Evolutionary conservation across 2,329 filamentous ascomycete genomes (phyloP).

Genomic region (Epichloe elymi): DNA sequence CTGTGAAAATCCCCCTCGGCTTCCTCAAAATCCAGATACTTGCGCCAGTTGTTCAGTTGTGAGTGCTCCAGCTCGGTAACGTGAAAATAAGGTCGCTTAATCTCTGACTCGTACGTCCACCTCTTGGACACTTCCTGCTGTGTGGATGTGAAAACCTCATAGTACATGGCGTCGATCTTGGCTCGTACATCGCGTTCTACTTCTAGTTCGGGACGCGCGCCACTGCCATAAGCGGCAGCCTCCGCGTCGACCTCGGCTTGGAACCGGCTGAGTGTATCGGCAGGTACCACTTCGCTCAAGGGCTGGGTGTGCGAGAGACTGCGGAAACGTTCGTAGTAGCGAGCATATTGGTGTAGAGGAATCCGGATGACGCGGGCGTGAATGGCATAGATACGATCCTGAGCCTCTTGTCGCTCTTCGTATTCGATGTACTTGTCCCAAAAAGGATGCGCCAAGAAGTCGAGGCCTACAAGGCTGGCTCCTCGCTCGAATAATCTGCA

Average conservation of each 20-base stretch:
- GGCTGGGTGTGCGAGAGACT: slow-evolving; percentile 61
- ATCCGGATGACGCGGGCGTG: slow-evolving; percentile 73
- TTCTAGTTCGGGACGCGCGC: slow-evolving; percentile 57
- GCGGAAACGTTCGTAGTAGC: slow-evolving; percentile 87
- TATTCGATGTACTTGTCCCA: slow-evolving; percentile 99
- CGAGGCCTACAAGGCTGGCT: slow-evolving; percentile 70
- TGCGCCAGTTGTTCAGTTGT: slow-evolving; percentile 83
- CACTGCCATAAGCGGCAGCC: slow-evolving; percentile 34
- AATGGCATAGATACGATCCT: slow-evolving; percentile 75
- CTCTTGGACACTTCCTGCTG: slow-evolving; percentile 83
- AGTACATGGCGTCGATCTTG: slow-evolving; percentile 68
- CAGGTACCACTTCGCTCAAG: slow-evolving; percentile 56
- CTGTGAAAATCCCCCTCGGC: slow-evolving; percentile 59
- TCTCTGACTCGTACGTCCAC: slow-evolving; percentile 88
- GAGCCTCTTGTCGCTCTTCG: slow-evolving; percentile 76
- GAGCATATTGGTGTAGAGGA: slow-evolving; percentile 88
- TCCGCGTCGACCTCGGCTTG: slow-evolving; percentile 60
- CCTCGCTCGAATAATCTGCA: slow-evolving; percentile 83
- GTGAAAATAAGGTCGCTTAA: slow-evolving; percentile 95
- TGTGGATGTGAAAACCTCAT: slow-evolving; percentile 67
- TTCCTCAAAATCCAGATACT: slow-evolving; percentile 95
- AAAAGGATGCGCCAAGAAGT: slow-evolving; percentile 89
- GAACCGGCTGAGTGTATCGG: slow-evolving; percentile 55
- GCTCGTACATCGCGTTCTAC: slow-evolving; percentile 70
- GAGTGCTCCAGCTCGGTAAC: slow-evolving; percentile 81